A percentile compares a stretch with the other conserved stretches of the same genome.
Evolutionary conservation across 768 basidiomycete genomes (phyloP).

Genomic region (Lactarius hatsudake): DNA sequence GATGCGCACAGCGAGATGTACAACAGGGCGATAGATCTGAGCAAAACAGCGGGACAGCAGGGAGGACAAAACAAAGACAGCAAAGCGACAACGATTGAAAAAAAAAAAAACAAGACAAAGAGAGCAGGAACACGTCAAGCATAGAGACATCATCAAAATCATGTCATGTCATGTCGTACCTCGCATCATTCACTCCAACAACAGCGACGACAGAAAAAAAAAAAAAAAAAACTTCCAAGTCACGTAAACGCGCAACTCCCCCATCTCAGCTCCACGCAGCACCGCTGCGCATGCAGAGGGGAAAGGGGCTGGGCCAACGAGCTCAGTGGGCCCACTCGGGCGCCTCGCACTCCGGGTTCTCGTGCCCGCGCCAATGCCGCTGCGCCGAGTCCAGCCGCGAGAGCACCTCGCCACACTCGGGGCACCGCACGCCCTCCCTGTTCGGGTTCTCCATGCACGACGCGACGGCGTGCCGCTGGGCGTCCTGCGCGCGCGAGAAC

Average conservation of each 20-base stretch:
- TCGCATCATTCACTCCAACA: not conserved
- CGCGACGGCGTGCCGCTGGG: conserved; percentile 1
- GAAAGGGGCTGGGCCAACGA: no score
- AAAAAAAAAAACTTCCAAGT: not conserved
- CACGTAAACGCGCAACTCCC: not conserved
- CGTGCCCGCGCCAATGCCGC: conserved; percentile 24
- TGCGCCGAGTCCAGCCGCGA: conserved; percentile 21
- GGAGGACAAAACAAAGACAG: not conserved
- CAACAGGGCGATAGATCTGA: not conserved
- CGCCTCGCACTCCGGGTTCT: conserved; percentile 7
- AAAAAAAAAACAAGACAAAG: not conserved
- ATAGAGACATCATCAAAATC: not conserved
- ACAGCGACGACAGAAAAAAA: not conserved
- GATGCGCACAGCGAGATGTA: not conserved
- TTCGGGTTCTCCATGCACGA: conserved; percentile 17
- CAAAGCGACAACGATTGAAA: not conserved
- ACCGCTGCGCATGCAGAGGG: no score
- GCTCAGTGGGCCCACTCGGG: not conserved
- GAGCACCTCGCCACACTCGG: conserved; percentile 14
- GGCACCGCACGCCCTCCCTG: conserved; percentile 5
- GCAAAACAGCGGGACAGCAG: not conserved
- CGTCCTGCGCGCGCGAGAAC: conserved; percentile 23
- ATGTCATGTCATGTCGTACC: not conserved
- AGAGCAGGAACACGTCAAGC: not conserved
- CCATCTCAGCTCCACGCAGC: no score